phyloP scores from a whole-genome alignment of 2,329 filamentous ascomycete species.

The Pochonia chlamydosporia region DNA sequence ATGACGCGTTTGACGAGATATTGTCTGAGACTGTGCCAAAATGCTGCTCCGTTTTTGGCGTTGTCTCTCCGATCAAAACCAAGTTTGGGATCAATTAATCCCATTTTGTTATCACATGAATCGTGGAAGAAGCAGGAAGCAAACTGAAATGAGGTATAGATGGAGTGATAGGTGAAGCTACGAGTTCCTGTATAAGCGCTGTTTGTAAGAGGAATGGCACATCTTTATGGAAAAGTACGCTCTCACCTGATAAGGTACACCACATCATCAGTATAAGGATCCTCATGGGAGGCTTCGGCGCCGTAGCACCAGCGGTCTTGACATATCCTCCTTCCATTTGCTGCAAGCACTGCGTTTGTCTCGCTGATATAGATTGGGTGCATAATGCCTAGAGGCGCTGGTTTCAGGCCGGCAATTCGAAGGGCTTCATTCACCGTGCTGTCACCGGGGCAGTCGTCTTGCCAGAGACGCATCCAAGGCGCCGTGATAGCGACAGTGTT shows the following conservation, averaged over 20 bases:
- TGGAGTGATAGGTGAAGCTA: background rate
- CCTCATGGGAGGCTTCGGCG: background rate
- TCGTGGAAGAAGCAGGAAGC: background rate
- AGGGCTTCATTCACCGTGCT: no score
- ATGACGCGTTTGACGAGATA: background rate
- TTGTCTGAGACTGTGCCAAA: background rate
- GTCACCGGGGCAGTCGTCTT: no score
- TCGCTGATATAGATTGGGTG: background rate
- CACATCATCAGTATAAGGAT: background rate
- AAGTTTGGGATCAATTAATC: background rate
- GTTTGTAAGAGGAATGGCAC: no score
- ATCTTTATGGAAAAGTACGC: no score
- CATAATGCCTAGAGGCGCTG: no score
- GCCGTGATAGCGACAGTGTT: background rate
- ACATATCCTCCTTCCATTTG: background rate
- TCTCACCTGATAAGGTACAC: background rate
- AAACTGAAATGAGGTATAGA: background rate
- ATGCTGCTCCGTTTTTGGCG: background rate
- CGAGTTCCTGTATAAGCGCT: no score
- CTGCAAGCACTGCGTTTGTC: background rate
- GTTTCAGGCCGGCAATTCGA: background rate
- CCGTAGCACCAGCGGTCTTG: background rate
- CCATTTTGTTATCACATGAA: background rate
- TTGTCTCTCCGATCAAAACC: background rate
- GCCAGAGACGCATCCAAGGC: background rate